A percentile compares a stretch with the other conserved stretches of the same genome.
Conservation (phyloP, 2,329 filamentous ascomycete species). For the Allantophomopsis lycopodina region DNA sequence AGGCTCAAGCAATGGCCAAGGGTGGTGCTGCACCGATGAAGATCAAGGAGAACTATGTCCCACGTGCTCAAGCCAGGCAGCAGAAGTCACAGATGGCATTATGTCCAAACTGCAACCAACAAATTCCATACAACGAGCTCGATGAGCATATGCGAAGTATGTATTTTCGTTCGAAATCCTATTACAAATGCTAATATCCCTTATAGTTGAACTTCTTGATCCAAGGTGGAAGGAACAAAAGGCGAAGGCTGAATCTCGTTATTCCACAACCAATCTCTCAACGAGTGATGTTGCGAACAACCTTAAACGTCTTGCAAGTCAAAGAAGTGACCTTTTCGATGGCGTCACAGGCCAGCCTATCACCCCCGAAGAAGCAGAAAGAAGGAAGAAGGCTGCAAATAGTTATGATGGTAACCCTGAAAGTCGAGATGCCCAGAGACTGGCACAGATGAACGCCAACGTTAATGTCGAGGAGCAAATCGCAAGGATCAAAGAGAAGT, state of each 20-base stretch:
- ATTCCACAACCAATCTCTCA: constrained; percentile 73
- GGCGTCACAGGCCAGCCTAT: constrained; percentile 52
- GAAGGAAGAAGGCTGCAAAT: constrained; percentile 62
- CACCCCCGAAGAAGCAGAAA: constrained; percentile 55
- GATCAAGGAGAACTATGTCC: constrained; percentile 87
- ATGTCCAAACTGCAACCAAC: constrained; percentile 87
- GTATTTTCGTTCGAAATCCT: constrained; percentile 10
- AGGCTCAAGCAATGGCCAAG: constrained; percentile 66
- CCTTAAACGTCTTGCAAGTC: constrained; percentile 84
- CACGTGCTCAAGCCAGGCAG: constrained; percentile 62
- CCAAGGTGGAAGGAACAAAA: constrained; percentile 94
- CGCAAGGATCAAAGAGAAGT: constrained; percentile 48
- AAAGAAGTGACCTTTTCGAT: constrained; percentile 81
- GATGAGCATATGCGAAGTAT: constrained; percentile 83
- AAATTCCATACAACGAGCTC: constrained; percentile 75
- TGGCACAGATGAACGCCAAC: constrained; percentile 40
- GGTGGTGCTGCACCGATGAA: constrained; percentile 61
- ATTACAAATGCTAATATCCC: constrained; percentile 5
- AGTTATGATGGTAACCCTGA: constrained; percentile 55
- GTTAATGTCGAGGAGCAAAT: constrained; percentile 84
- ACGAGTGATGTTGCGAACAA: constrained; percentile 86
- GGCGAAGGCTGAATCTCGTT: constrained; percentile 73
- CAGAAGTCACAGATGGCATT: constrained; percentile 54
- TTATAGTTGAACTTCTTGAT: constrained; percentile 69
- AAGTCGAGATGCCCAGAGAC: constrained; percentile 35